Conservation (phyloP, 2,329 filamentous ascomycete genomes). For the Nakataea oryzae region DNA sequence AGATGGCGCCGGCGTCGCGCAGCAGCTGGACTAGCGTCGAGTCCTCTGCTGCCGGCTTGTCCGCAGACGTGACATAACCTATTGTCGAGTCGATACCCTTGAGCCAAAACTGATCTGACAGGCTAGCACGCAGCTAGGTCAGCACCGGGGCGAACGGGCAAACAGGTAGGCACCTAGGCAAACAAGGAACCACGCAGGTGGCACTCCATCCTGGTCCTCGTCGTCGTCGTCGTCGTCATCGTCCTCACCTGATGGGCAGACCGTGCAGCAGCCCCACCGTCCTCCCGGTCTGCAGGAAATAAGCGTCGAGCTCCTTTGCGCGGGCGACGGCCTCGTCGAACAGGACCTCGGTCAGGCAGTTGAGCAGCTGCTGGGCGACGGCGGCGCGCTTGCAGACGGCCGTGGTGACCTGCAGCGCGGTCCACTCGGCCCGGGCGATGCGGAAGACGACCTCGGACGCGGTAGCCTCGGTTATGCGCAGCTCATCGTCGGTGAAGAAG, state of each 20-base stretch:
- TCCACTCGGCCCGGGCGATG: not conserved
- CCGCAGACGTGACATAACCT: slow-evolving; percentile 43
- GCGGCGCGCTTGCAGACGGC: slow-evolving; percentile 7
- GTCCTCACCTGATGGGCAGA: slow-evolving; percentile 35
- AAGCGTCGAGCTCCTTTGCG: slow-evolving; percentile 20
- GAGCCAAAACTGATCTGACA: slow-evolving; percentile 64
- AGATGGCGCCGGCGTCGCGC: slow-evolving; percentile 15
- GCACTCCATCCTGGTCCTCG: too few relatives aligned
- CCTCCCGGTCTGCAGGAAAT: slow-evolving; percentile 25
- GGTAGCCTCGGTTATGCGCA: not conserved
- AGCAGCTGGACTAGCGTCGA: not conserved
- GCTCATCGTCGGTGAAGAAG: not conserved
- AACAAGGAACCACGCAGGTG: not conserved
- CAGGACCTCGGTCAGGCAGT: slow-evolving; percentile 22
- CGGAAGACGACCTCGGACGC: not conserved
- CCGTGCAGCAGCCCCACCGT: slow-evolving; percentile 53
- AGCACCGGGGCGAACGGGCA: not conserved
- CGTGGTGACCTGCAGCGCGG: slow-evolving; percentile 4
- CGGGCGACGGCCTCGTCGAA: slow-evolving; percentile 23
- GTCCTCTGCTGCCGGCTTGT: not conserved
- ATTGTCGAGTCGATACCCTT: slow-evolving; percentile 48
- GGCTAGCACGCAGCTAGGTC: slow-evolving; percentile 16
- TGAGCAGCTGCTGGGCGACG: slow-evolving; percentile 15
- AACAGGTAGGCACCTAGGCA: not conserved
- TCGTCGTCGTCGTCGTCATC: too few relatives aligned